Percentiles rank a stretch among this genome's conserved stretches.
Evolutionary conservation across 2,329 filamentous ascomycete species (phyloP).

Genomic region (Podosphaera xanthii): DNA sequence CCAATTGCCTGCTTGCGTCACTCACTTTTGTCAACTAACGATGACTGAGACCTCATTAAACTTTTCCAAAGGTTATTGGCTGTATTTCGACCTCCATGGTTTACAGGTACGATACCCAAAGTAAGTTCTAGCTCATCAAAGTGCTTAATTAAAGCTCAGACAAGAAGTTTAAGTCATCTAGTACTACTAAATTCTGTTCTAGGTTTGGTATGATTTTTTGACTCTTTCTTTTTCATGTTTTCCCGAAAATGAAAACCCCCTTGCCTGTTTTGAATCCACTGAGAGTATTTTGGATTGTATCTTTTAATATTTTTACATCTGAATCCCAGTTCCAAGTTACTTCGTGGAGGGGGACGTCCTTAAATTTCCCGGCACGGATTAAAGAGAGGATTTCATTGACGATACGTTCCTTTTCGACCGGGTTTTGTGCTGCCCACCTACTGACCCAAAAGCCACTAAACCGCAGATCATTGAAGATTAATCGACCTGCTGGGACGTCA

Average conservation of each 20-base stretch:
- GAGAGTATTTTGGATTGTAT: slow-evolving; percentile 62
- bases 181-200: background rate
- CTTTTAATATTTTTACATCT: slow-evolving; percentile 40
- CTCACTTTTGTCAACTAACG: too few relatives aligned
- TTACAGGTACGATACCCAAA: too few relatives aligned
- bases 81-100: too few relatives aligned
- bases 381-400: slow-evolving; percentile 67
- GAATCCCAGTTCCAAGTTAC: slow-evolving; percentile 70
- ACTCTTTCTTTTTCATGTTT: slow-evolving; percentile 7
- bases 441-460: slow-evolving; percentile 94
- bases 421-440: slow-evolving; percentile 59
- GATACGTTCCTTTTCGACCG: slow-evolving; percentile 50
- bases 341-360: slow-evolving; percentile 61
- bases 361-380: slow-evolving; percentile 54
- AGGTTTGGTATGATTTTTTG: background rate
- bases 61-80: too few relatives aligned
- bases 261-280: slow-evolving; percentile 73
- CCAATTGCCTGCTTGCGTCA: too few relatives aligned
- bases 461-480: slow-evolving; percentile 82
- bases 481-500: slow-evolving; percentile 52
- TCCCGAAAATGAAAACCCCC: slow-evolving; percentile 64
- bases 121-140: too few relatives aligned
- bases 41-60: too few relatives aligned
- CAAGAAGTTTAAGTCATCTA: background rate
- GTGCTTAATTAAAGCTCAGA: too few relatives aligned